Evolutionary conservation across 768 basidiomycete genomes (phyloP).

Genomic region (Suillus placidus): DNA sequence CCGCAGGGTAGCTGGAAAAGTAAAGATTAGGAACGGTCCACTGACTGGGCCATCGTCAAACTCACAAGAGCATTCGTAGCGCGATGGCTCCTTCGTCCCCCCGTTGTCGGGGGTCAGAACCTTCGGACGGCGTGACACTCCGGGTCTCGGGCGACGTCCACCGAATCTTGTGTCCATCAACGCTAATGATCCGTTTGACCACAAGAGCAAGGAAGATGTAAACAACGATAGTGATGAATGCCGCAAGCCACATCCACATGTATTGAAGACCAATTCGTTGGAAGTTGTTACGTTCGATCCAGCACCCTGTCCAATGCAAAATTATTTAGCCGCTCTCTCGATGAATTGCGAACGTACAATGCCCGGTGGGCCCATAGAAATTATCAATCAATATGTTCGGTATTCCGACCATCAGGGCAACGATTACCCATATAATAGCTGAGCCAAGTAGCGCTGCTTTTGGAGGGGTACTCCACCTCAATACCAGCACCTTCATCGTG

Average conservation of each 20-base stretch:
- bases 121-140: conserved; percentile 5
- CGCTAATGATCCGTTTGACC: conserved; percentile 39
- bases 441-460: conserved; percentile 37
- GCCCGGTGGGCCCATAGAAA: conserved; percentile 48
- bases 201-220: conserved; percentile 50
- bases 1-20: conserved; percentile 44
- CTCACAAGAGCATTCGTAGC: conserved; percentile 52
- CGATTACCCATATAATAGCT: conserved; percentile 41
- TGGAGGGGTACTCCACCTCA: conserved; percentile 34
- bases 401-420: conserved; percentile 43
- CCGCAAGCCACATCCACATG: conserved; percentile 55
- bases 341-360: conserved; percentile 33
- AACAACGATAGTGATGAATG: conserved; percentile 42
- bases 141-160: conserved; percentile 12
- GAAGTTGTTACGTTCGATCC: conserved; percentile 42
- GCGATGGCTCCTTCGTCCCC: conserved; percentile 35
- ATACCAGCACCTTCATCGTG: conserved; percentile 42
- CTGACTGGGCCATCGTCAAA: conserved; percentile 9
- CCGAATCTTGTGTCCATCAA: conserved; percentile 34
- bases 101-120: conserved; percentile 7
- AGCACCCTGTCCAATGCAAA: conserved; percentile 47
- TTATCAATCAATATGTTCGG: conserved; percentile 33
- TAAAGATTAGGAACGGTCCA: conserved; percentile 4
- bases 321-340: not conserved
- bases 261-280: conserved; percentile 53